These are phyloP conservation scores for Suillus clintonianus DNA, from an alignment of 768 basidiomycete species.

Conservation along the genomic window DNA sequence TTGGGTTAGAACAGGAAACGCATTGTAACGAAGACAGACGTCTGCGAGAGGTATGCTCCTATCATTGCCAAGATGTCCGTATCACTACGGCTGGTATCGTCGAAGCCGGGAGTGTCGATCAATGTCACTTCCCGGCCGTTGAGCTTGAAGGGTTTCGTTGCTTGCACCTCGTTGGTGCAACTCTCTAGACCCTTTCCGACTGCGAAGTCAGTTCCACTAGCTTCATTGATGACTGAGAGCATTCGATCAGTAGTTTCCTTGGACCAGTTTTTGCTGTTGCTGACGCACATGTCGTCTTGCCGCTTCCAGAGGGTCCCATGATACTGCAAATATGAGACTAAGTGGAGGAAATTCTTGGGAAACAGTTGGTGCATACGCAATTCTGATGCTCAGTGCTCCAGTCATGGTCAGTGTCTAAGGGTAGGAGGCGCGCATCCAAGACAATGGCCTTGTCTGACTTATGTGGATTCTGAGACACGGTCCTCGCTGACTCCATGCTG, in stretches of 20 bases:
- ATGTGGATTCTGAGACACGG: background rate
- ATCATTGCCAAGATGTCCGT: constrained; percentile 45
- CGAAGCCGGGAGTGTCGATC: constrained; percentile 65
- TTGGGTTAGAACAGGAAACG: background rate
- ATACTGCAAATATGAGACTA: constrained; percentile 1
- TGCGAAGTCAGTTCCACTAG: constrained; percentile 43
- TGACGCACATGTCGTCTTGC: constrained; percentile 14
- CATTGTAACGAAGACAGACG: constrained; percentile 1
- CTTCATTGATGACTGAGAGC: constrained; percentile 46
- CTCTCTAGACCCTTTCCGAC: constrained; percentile 44
- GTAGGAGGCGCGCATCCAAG: background rate
- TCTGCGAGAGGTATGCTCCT: constrained; percentile 26
- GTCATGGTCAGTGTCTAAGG: background rate
- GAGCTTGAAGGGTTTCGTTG: constrained; percentile 41
- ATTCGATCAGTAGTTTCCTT: background rate
- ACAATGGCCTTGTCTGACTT: background rate
- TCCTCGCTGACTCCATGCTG: background rate
- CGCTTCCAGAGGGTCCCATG: constrained; percentile 16
- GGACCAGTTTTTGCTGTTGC: background rate
- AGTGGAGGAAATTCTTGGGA: background rate
- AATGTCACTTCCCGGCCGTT: constrained; percentile 45
- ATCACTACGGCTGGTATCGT: constrained; percentile 50
- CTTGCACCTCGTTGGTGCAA: constrained; percentile 43
- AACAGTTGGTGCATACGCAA: constrained; percentile 26
- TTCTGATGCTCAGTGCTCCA: constrained; percentile 17